These are phyloP conservation scores for Setomelanomma holmii DNA, from an alignment of 2,329 filamentous ascomycete genomes.

Conservation along the genomic window DNA sequence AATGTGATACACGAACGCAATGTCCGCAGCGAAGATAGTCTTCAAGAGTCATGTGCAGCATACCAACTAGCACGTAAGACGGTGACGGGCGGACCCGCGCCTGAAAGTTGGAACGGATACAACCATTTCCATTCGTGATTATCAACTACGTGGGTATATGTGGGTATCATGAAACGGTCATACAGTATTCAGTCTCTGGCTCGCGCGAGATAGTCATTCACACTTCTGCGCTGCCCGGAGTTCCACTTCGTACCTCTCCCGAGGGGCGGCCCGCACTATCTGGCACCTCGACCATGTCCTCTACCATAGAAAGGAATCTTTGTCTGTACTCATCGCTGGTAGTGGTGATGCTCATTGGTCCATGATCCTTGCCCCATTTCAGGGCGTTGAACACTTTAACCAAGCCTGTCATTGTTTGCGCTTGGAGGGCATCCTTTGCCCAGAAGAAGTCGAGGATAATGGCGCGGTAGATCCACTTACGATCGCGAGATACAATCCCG, in stretches of 20 bases:
- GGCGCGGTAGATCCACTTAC: conserved; percentile 71
- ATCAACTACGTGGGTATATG: too few species aligned
- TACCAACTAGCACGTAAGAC: too few species aligned
- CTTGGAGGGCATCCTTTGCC: conserved; percentile 74
- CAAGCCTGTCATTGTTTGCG: conserved; percentile 70
- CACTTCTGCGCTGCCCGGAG: conserved; percentile 12
- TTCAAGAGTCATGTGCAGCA: too few species aligned
- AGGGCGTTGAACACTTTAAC: conserved; percentile 68
- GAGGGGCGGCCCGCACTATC: conserved; percentile 42
- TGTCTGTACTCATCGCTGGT: conserved; percentile 71
- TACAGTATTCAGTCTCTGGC: background rate
- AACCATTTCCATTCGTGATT: too few species aligned
- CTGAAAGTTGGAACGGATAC: too few species aligned
- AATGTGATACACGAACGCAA: too few species aligned
- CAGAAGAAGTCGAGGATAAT: conserved; percentile 79
- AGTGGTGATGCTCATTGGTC: conserved; percentile 78
- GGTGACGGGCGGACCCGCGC: too few species aligned
- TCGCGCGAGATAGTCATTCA: background rate
- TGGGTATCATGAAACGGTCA: background rate
- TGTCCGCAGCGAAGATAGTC: too few species aligned
- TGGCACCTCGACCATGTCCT: conserved; percentile 44
- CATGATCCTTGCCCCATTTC: conserved; percentile 63
- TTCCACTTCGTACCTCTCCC: conserved; percentile 34
- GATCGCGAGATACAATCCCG: conserved; percentile 67
- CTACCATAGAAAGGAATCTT: conserved; percentile 62